Base-by-base conservation (phyloP, 139 green algal genomes). In the Volvox reticuliferus region DNA sequence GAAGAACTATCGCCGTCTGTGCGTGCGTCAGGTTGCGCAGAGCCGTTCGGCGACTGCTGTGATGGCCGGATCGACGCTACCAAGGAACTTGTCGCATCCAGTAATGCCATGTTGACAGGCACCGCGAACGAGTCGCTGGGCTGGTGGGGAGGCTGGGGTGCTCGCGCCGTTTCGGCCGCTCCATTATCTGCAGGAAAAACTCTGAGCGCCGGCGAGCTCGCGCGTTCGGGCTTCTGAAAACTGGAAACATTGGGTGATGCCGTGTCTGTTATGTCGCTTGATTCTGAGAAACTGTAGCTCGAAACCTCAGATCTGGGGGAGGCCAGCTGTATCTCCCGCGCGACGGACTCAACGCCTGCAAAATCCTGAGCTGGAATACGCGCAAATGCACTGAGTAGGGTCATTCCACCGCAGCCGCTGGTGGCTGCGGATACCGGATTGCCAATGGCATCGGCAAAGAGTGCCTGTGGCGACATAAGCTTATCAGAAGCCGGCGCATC, bases 351-450 rank as follows among this genome's bases (percentile, higher is more conserved):
- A 3, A 35, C 36, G 22, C 36, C 78, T 44, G 78, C 37, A 30
- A 86, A 71, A 14, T 71, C 32, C 50, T 87, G 81, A 32, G 81
- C 81, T 24, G 61, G 81, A 33, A 73, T 32, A 32, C n/a, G 30
- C 18, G 86, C 86, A n/a, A 90, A 90, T 1, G 86, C 68, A 61
- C 86, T 90, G 20, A 90, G n/a, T 1, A 36, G 32, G 14, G 86
- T 90, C 86, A 90, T 90, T 44, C 30, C 33, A 44, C 50, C 44
- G 28, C 37, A 26, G 69, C 83, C 36, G 67, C 67, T 44, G 67
- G 22, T 89, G 36, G 63, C 18, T 0, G 36, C 36, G 1, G 33
- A 33, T 1, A 6, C 68, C 24, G 35, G 36, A 16, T 16, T 35
- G 0, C 26, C 44, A 3, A 24, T 44, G 28, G 28, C 24, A 30